Evolutionary conservation across 768 basidiomycete species (phyloP), one percentile per base, ranked within the genome.

Genomic region (Suillus discolor): DNA sequence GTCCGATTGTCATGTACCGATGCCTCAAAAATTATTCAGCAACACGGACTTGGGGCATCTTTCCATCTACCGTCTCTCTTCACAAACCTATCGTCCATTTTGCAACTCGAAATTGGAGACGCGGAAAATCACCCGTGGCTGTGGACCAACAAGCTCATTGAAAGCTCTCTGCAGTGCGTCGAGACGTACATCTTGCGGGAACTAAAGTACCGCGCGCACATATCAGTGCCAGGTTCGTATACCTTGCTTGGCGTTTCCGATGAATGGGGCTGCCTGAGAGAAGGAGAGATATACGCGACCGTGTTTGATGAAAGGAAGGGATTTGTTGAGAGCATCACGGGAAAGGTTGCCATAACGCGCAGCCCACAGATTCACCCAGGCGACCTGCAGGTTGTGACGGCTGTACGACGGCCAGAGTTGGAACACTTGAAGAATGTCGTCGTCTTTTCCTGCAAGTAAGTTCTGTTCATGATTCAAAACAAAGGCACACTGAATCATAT

Each of bases 351-450:
- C 20, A 80, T 85, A 61, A 84, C 84, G 18, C 75, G 85, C 6
- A 82, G 81, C n/a, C 85, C 85, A 15, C 80, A 84, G 55, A 82
- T 85, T 59, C 85, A 86, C 62, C 84, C 84, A 5, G 85, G 84
- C 0, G 82, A 84, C 63, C 68, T 81, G 13, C 79, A 81, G 66
- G 67, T 75, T 9, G 83, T 82, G 20, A 75, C 65, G 6, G 85
- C 82, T 6, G 84, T 85, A 57, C 74, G 80, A 38, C 74, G 68
- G 41, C 73, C 71, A n/a, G 74, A 83, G 54, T 65, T 84, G 57
- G 69, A 66, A 34, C 79, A 82, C 61, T 70, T 84, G 41, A 76
- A 63, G 5, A 85, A 84, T 39, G 82, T 82, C 0, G 81, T 85
- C 1, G 85, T 85, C 6, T 85, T 85, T 68, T 80, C 85, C 6